These are phyloP conservation scores for Sporothrix brunneoviolacea DNA, from an alignment of 2,329 filamentous ascomycete species.

Conservation along the genomic window DNA sequence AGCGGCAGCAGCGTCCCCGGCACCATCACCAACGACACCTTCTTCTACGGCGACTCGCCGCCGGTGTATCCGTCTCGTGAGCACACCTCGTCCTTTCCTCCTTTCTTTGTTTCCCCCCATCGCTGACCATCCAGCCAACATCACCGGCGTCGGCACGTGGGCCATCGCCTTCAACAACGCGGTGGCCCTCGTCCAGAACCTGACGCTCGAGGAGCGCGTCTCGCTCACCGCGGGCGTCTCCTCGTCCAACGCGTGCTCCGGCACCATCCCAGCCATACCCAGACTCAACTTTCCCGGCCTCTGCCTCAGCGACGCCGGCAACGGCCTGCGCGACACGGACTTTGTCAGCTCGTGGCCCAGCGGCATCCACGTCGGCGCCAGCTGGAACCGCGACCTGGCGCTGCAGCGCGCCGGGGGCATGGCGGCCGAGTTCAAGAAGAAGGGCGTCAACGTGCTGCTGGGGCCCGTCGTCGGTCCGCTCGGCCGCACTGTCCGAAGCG, in stretches of 20 bases:
- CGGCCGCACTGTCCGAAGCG: slow-evolving; percentile 53
- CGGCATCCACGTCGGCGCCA: slow-evolving; percentile 36
- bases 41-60: slow-evolving; percentile 45
- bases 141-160: slow-evolving; percentile 60
- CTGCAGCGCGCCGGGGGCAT: slow-evolving; percentile 63
- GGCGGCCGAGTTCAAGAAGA: slow-evolving; percentile 67
- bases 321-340: slow-evolving; percentile 37
- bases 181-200: slow-evolving; percentile 57
- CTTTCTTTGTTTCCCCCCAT: background rate
- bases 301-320: slow-evolving; percentile 38
- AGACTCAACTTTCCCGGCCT: slow-evolving; percentile 38
- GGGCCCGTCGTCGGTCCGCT: slow-evolving; percentile 68
- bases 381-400: slow-evolving; percentile 67
- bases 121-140: slow-evolving; percentile 31
- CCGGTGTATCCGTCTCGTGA: slow-evolving; percentile 46
- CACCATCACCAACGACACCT: slow-evolving; percentile 33
- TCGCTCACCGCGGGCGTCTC: slow-evolving; percentile 66
- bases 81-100: slow-evolving; percentile 22
- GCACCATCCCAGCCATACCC: slow-evolving; percentile 34
- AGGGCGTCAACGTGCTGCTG: slow-evolving; percentile 67
- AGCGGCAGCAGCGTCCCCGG: background rate
- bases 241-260: slow-evolving; percentile 43
- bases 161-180: slow-evolving; percentile 60
- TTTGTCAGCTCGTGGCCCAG: slow-evolving; percentile 37
- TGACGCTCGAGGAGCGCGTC: slow-evolving; percentile 72